Conservation (phyloP, 1,139 yeast species). For the Hyphopichia burtonii region DNA sequence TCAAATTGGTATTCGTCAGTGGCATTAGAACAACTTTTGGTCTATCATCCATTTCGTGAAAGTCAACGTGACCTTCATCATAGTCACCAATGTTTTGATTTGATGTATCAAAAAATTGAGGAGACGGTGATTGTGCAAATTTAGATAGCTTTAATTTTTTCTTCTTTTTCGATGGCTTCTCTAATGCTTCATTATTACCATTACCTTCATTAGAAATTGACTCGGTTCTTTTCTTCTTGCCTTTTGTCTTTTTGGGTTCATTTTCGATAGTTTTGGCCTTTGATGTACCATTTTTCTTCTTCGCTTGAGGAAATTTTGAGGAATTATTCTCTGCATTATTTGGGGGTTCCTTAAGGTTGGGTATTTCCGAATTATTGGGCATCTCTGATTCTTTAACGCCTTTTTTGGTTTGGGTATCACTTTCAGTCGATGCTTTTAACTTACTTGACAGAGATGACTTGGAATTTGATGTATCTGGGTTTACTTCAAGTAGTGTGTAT, state of each 20-base stretch:
- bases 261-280: not conserved
- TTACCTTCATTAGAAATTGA: not conserved
- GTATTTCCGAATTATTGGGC: too few relatives aligned
- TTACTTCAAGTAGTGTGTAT: not conserved
- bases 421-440: too few relatives aligned
- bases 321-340: too few relatives aligned
- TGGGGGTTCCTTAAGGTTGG: too few relatives aligned
- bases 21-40: slow-evolving; percentile 2
- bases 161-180: slow-evolving; percentile 5
- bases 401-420: too few relatives aligned
- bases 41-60: slow-evolving; percentile 20
- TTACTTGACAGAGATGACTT: too few relatives aligned
- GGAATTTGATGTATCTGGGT: too few relatives aligned
- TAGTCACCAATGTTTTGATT: slow-evolving; percentile 38
- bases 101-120: slow-evolving; percentile 24
- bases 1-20: not conserved
- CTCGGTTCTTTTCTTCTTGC: not conserved
- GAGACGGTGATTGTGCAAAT: slow-evolving; percentile 13
- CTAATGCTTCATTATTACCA: not conserved
- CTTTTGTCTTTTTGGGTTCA: not conserved
- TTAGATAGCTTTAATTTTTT: slow-evolving; percentile 17
- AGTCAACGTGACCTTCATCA: slow-evolving; percentile 30
- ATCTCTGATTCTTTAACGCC: too few relatives aligned
- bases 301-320: too few relatives aligned
- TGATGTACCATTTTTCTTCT: too few relatives aligned